These are phyloP conservation scores for Porcisia deanei DNA, from an alignment of 208 protist species.

Conservation along the genomic window DNA sequence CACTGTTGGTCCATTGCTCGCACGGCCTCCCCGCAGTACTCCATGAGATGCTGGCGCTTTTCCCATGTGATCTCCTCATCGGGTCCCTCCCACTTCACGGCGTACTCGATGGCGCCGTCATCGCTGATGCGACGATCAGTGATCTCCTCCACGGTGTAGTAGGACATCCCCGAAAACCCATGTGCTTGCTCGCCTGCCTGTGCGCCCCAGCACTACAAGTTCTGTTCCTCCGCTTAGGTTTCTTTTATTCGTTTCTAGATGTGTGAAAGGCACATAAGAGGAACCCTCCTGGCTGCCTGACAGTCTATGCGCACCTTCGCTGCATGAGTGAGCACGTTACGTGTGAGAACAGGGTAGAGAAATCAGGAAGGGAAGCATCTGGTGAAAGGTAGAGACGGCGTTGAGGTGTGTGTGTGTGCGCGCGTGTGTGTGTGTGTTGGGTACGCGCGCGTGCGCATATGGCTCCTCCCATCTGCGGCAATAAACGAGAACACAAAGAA, in stretches of 20 bases:
- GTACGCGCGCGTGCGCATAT: too few relatives aligned
- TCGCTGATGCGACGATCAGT: conserved; percentile 45
- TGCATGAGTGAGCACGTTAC: background rate
- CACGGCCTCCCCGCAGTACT: conserved; percentile 40
- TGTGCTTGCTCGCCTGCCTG: background rate
- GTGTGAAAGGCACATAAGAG: background rate
- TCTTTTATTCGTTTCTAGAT: background rate
- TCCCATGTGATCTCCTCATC: conserved; percentile 53
- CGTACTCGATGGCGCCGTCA: conserved; percentile 67
- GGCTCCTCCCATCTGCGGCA: background rate
- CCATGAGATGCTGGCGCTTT: conserved; percentile 43
- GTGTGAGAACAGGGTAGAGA: background rate
- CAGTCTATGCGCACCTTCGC: background rate
- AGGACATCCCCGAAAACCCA: conserved; percentile 17
- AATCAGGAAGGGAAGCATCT: background rate
- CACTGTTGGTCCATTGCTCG: conserved; percentile 45
- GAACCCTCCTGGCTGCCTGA: background rate
- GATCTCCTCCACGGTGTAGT: conserved; percentile 51
- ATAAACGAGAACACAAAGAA: background rate
- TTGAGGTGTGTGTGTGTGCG: too few relatives aligned
- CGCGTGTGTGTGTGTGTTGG: too few relatives aligned
- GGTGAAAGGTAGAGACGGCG: background rate
- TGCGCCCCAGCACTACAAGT: background rate
- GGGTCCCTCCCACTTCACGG: conserved; percentile 45
- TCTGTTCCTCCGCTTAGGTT: background rate